Base-by-base conservation (phyloP, 495 filamentous ascomycete species). In the Hypoxylon cercidicola region DNA sequence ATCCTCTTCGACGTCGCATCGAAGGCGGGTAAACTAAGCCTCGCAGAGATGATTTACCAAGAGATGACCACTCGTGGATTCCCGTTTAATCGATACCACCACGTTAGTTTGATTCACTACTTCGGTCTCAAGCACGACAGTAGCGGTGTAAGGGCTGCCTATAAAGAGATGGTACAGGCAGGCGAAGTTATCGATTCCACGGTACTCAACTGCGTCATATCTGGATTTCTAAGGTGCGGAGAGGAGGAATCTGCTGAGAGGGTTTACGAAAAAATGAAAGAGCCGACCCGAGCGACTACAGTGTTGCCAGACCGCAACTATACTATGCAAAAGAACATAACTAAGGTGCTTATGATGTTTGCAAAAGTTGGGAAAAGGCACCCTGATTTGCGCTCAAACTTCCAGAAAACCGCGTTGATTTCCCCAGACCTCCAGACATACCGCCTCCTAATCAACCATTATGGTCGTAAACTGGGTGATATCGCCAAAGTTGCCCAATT, bases 141-240 rank as follows among this genome's bases (percentile, higher is more conserved):
- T 4, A 79, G 88, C 62, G 88, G 82, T 21, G 83, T 96, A 39
- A 83, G 90, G 41, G 79, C 79, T 32, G 86, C 89, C 0, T 99
- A 96, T 69, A 78, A 85, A 30, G 84, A 89, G 6, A 88, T 96
- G 71, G 89, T 97, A 25, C 77, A 89, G 41, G 85, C 85, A 0
- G 93, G 93, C 32, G 90, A 97, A 70, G 85, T 97, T 13, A 88
- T 99, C 28, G 93, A 98, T 74, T 95, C 92, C 0, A 84, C 89
- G 4, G 90, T 92, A 11, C 78, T 97, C 68, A 97, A 97, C 70
- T 89, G 89, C 59, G 82, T 97, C 65, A 90, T 97, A 57, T 81
- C 86, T 1, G 88, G 93, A 1, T 83, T 98, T 19, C 78, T 98
- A 37, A 81, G 84, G 55, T 84, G 87, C 2, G 87, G 88, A 25